Evolutionary conservation across 1,139 yeast species (phyloP).

Genomic region (Zygosaccharomyces pseudobailii): DNA sequence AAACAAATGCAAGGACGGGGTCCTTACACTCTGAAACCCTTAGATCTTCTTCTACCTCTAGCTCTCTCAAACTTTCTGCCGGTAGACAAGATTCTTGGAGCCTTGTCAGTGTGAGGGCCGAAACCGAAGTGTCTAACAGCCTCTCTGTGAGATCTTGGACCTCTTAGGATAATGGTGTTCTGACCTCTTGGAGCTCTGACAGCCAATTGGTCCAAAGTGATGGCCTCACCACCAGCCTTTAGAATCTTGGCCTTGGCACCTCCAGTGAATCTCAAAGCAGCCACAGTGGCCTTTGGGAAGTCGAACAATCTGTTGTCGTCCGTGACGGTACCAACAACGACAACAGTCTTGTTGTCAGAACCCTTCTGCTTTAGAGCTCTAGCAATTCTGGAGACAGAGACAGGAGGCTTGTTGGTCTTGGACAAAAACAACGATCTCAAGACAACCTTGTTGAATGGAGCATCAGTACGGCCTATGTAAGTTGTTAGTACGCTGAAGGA

Average conservation of each 20-base stretch:
- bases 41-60: constrained; percentile 98
- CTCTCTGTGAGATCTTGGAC: constrained; percentile 98
- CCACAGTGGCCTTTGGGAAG: constrained; percentile 95
- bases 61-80: constrained; percentile 99
- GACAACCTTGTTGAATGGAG: constrained; percentile 97
- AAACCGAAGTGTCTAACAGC: constrained; percentile 99
- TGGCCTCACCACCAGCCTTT: constrained; percentile 99
- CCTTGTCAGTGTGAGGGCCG: constrained; percentile 99
- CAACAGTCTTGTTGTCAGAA: constrained; percentile 87
- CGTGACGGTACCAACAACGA: constrained; percentile 98
- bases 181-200: constrained; percentile 99
- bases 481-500: constrained; percentile 23
- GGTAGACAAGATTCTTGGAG: constrained; percentile 95
- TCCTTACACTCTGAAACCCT: constrained; percentile 99
- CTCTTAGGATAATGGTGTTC: constrained; percentile 96
- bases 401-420: constrained; percentile 99
- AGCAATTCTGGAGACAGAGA: constrained; percentile 86
- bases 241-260: constrained; percentile 97
- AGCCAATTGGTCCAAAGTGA: constrained; percentile 98
- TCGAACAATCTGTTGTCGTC: constrained; percentile 93
- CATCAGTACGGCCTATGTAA: constrained; percentile 86
- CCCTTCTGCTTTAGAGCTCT: constrained; percentile 80
- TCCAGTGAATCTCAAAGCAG: constrained; percentile 99
- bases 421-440: constrained; percentile 93
- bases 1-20: neutral